Evolutionary conservation across 768 basidiomycete species (phyloP), one percentile per base, ranked within the genome.

Genomic region (Lentinula aciculospora): DNA sequence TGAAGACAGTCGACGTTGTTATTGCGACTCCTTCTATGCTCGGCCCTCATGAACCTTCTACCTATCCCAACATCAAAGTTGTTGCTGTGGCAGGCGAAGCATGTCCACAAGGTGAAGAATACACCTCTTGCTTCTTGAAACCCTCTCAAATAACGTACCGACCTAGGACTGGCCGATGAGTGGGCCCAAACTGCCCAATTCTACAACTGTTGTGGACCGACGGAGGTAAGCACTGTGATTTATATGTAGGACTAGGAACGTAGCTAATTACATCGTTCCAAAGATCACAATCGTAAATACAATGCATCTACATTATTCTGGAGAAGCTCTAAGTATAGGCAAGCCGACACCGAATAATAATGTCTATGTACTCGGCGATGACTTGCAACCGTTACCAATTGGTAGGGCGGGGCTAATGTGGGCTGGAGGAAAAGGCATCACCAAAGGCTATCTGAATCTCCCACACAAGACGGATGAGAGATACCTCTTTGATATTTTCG

Each of bases 401-500:
- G 71, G 71, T 44, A 62, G 69, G 45, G 50, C 67, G 60, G 83
- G 69, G 59, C 72, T 70, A 61, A 84, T 84, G 81, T 84, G 82
- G 82, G 84, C 79, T n/a, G 83, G 82, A 39, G 84, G 84, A 42
- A 74, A 71, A n/a, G 81, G 83, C 23, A 77, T 84, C 32, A 76
- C 77, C 17, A 71, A 76, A 39, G 82, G 82, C 2, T 85, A 85
- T 60, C 66, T 83, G 44, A 81, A 80, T 61, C 70, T 82, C 25
- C 79, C 81, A 0, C 79, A 80, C 27, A 82, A 79, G 65, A 83
- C 78, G 7, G 69, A 69, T 53, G 81, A 84, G 65, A 66, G 79
- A 28, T 84, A 81, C 63, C 66, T 63, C 40, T 63, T 61, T 9
- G 84, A 86, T 65, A 81, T 79, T 4, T 84, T 83, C 68, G 60